A percentile compares a stretch with the other conserved stretches of the same genome.
phyloP scores from a whole-genome alignment of 371 early-diverging fungal genomes.

The Mortierella sp. region DNA sequence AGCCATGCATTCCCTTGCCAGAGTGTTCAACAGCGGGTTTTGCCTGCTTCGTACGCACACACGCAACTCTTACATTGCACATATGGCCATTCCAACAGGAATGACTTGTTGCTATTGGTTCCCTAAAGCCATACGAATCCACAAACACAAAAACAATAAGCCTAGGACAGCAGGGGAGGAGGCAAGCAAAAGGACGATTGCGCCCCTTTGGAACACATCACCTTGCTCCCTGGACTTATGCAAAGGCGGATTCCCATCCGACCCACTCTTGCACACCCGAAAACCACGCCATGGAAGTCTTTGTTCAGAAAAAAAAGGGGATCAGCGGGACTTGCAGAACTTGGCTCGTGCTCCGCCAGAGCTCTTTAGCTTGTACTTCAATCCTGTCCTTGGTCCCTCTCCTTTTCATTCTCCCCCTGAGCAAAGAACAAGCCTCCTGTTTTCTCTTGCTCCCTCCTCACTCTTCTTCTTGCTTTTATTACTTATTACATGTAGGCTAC shows the following conservation, averaged over 20 bases:
- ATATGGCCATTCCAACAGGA: background rate
- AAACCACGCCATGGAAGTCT: constrained; percentile 10
- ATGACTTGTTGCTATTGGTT: background rate
- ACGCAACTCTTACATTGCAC: background rate
- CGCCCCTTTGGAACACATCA: background rate
- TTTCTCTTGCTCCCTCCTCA: background rate
- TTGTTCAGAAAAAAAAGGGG: background rate
- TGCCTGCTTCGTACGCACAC: background rate
- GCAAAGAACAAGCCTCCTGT: constrained; percentile 5
- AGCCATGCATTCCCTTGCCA: background rate
- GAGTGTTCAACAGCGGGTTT: background rate
- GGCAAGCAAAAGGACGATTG: background rate
- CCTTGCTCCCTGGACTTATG: background rate
- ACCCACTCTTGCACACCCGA: background rate
- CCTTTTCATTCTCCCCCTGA: constrained; percentile 11
- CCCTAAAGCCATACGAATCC: background rate
- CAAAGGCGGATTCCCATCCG: background rate
- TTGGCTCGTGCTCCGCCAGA: constrained; percentile 38
- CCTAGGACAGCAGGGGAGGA: background rate
- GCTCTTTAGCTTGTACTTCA: constrained; percentile 7
- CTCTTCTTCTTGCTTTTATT: background rate
- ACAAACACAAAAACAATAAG: background rate
- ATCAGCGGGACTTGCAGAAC: constrained; percentile 10
- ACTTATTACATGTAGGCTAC: constrained; percentile 62
- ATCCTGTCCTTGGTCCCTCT: constrained; percentile 1